phyloP scores from a whole-genome alignment of 495 filamentous ascomycete species.

The Aspergillus ellipticus region DNA sequence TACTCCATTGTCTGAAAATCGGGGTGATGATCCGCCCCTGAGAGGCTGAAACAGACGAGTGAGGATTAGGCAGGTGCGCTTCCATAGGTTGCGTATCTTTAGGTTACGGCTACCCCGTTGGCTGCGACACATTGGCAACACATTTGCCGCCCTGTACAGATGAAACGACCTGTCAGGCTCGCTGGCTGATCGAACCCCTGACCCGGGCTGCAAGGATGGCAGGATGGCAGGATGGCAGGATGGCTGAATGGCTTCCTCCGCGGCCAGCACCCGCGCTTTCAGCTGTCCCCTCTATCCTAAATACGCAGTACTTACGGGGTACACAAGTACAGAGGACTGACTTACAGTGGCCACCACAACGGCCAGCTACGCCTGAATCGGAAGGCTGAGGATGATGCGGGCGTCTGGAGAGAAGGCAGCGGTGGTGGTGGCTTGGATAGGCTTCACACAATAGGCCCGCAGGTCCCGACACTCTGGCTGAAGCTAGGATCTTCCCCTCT shows the following conservation, averaged over 20 bases:
- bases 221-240: no score
- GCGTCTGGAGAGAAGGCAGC: not conserved
- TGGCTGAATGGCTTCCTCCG: not conserved
- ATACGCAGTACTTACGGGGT: not conserved
- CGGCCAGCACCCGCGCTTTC: not conserved
- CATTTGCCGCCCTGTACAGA: conserved; percentile 7
- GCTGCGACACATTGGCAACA: conserved; percentile 2
- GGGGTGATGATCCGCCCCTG: conserved; percentile 8
- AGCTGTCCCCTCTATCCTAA: not conserved
- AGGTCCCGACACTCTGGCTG: conserved; percentile 27
- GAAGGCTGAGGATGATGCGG: not conserved
- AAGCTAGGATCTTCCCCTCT: conserved; percentile 20
- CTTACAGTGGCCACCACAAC: not conserved
- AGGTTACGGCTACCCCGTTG: conserved; percentile 5
- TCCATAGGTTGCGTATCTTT: not conserved
- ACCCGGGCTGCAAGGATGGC: conserved; percentile 16
- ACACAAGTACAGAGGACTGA: no score
- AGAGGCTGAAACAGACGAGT: conserved; percentile 6
- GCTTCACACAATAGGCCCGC: not conserved
- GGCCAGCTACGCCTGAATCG: not conserved
- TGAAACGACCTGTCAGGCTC: conserved; percentile 24
- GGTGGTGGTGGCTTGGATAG: conserved; percentile 20
- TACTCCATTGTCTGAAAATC: no score
- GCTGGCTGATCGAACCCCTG: conserved; percentile 15
- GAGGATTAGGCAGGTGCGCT: not conserved